Conservation (phyloP, 2,329 filamentous ascomycete species). For the Akanthomyces dipterigenus region DNA sequence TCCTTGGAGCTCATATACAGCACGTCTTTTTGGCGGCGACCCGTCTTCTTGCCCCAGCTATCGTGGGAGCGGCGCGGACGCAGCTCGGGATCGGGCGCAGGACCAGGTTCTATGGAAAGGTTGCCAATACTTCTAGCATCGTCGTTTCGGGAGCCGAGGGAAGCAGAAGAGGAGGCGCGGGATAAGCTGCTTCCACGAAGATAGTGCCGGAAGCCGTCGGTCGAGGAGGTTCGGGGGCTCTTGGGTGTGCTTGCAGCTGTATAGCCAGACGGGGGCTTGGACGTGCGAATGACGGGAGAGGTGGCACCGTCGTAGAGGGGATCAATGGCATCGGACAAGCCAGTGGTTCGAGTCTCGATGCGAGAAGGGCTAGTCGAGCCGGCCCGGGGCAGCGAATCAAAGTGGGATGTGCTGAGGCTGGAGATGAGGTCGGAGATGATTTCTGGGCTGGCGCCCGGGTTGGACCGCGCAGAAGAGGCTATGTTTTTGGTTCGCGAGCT, state of each 20-base stretch:
- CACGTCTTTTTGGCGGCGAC: slow-evolving; percentile 49
- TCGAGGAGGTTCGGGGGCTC: slow-evolving; percentile 42
- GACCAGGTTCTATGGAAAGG: slow-evolving; percentile 53
- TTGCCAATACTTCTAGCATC: slow-evolving; percentile 58
- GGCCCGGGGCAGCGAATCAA: slow-evolving; percentile 50
- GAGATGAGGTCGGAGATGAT: slow-evolving; percentile 66
- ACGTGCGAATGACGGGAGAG: slow-evolving; percentile 71
- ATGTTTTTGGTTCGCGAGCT: slow-evolving; percentile 13
- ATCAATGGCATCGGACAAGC: slow-evolving; percentile 40
- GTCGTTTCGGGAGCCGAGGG: slow-evolving; percentile 47
- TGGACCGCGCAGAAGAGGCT: slow-evolving; percentile 17
- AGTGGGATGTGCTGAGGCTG: slow-evolving; percentile 63
- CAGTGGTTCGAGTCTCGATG: slow-evolving; percentile 14
- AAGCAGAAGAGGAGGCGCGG: slow-evolving; percentile 54
- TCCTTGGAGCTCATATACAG: slow-evolving; percentile 72
- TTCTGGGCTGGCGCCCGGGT: slow-evolving; percentile 54
- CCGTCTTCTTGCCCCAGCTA: slow-evolving; percentile 54
- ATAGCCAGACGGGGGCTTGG: slow-evolving; percentile 71
- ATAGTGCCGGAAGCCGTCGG: slow-evolving; percentile 42
- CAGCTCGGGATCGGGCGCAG: slow-evolving; percentile 42
- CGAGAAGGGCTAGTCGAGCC: slow-evolving; percentile 24
- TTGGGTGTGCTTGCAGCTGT: slow-evolving; percentile 46
- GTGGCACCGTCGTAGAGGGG: slow-evolving; percentile 52
- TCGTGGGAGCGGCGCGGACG: slow-evolving; percentile 49
- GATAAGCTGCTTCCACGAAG: slow-evolving; percentile 41